Conservation (phyloP, 2,329 filamentous ascomycete species). For the Sporothrix phasma region DNA sequence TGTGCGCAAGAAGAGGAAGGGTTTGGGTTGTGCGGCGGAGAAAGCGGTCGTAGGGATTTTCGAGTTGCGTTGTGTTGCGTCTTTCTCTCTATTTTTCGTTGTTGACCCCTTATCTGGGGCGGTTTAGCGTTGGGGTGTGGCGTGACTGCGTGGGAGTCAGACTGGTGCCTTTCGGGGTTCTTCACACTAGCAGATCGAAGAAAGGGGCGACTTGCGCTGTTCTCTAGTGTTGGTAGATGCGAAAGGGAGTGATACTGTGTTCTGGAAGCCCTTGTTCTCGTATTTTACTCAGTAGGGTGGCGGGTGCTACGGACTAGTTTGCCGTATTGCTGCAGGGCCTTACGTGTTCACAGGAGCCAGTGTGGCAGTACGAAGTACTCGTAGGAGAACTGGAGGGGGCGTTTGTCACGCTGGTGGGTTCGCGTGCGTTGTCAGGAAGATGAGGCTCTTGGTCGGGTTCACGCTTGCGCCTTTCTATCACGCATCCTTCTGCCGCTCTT, state of each 20-base stretch:
- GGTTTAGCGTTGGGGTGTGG: not conserved
- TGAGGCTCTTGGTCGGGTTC: not conserved
- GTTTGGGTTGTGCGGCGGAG: not conserved
- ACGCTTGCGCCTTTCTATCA: not conserved
- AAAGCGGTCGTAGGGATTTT: slow-evolving; percentile 2
- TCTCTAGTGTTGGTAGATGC: not conserved
- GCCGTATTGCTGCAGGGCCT: not conserved
- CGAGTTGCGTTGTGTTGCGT: not conserved
- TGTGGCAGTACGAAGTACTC: not conserved
- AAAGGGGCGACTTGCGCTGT: slow-evolving; percentile 8
- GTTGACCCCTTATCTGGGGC: not conserved
- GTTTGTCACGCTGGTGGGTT: not conserved
- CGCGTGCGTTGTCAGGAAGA: not conserved
- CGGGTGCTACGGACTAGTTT: too few species aligned
- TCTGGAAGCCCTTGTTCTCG: not conserved
- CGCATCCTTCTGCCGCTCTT: not conserved
- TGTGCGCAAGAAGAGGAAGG: not conserved
- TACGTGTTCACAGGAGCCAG: not conserved
- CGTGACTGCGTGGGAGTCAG: not conserved
- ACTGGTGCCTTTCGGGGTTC: not conserved
- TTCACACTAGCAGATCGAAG: slow-evolving; percentile 10
- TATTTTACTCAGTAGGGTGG: too few species aligned
- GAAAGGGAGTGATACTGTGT: not conserved
- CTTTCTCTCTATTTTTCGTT: not conserved
- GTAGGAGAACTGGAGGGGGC: too few species aligned